Evolutionary conservation across 2,329 filamentous ascomycete species (phyloP).

Genomic region (Ceratocystis harringtonii): DNA sequence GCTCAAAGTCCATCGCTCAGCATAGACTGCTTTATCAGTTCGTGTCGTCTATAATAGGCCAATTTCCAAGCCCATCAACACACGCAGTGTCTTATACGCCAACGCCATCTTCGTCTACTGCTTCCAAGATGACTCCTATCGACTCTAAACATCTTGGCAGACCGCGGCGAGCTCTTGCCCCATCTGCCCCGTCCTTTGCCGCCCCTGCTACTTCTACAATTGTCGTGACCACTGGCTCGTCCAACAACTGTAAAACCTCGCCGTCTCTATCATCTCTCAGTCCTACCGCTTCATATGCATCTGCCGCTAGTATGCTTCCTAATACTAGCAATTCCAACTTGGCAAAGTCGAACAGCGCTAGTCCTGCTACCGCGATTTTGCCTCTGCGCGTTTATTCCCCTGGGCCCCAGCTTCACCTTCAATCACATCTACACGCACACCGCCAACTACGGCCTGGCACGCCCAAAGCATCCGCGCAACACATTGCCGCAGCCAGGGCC

Average conservation of each 20-base stretch:
- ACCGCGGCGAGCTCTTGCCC: neutral
- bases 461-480: conserved; percentile 30
- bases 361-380: too few relatives aligned
- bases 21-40: too few relatives aligned
- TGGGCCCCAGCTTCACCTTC: neutral
- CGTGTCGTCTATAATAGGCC: too few relatives aligned
- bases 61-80: too few relatives aligned
- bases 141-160: neutral
- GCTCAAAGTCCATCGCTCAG: too few relatives aligned
- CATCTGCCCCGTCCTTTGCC: conserved; percentile 1
- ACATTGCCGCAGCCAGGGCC: conserved; percentile 41
- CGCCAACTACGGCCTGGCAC: conserved; percentile 27
- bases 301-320: too few relatives aligned
- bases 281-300: neutral
- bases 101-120: neutral
- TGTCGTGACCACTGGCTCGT: neutral
- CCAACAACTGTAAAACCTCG: neutral
- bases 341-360: neutral
- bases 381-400: too few relatives aligned
- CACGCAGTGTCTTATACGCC: neutral
- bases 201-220: neutral
- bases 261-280: neutral
- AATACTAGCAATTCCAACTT: neutral
- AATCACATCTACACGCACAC: conserved; percentile 13
- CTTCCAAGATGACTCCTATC: neutral